Evolutionary conservation across 2,329 filamentous ascomycete species (phyloP).

Genomic region (Dactylellina cionopaga): DNA sequence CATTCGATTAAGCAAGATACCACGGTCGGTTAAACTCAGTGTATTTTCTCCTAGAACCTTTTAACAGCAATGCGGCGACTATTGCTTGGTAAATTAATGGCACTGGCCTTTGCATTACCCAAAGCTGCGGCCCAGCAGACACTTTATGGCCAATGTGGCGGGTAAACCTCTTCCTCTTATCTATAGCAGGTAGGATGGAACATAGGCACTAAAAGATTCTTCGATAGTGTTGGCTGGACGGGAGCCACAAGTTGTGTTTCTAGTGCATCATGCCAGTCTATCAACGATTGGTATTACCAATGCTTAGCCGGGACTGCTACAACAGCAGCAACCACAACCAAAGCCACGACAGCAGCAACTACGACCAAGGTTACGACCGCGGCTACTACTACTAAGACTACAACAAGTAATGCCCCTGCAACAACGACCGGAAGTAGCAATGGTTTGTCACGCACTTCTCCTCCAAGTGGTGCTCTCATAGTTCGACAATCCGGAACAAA

Average conservation of each 20-base stretch:
- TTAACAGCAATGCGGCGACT: no score
- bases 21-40: no score
- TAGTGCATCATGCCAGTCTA: neutral
- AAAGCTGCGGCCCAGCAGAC: neutral
- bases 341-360: neutral
- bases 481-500: slow-evolving; percentile 6
- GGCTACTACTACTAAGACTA: neutral
- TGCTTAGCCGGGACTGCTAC: neutral
- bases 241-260: neutral
- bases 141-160: neutral
- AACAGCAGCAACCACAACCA: neutral
- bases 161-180: neutral
- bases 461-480: neutral
- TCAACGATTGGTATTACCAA: neutral
- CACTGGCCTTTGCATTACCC: neutral
- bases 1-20: no score
- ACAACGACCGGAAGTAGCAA: no score
- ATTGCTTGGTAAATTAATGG: no score
- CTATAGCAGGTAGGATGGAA: neutral
- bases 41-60: no score
- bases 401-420: no score
- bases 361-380: neutral
- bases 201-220: neutral
- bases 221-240: neutral
- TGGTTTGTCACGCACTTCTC: neutral